Base-by-base conservation (phyloP, 2,329 filamentous ascomycete genomes). In the Kalmusia sp. region DNA sequence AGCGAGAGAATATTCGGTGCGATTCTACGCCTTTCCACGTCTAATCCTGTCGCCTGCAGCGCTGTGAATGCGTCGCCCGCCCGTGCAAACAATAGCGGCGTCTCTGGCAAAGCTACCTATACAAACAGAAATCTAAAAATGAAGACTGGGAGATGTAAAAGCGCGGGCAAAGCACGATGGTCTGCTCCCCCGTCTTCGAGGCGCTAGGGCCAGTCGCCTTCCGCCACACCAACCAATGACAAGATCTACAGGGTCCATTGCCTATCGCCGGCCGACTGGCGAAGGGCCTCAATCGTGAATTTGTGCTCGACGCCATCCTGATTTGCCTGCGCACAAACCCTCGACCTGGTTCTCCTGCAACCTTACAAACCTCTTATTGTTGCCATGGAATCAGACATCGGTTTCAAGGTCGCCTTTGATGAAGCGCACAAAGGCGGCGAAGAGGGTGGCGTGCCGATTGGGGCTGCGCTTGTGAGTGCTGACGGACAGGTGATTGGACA, bases 401-500 rank as follows among this genome's bases (percentile, higher is more conserved):
- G 84, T 56, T 86, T 87, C 73, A 76, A 81, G 58, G 81, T 79
- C 39, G 84, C 84, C 31, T 68, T 87, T 14, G 80, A 83, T 57
- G 83, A 87, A 68, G 84, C 84, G 11, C 80, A 77, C 64, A 73
- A 79, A 61, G 81, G 84, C 46, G 76, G 75, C 46, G 72, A 74
- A n/a, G 83, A 87, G 70, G 84, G 83, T 45, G 84, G 84, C 38
- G 79, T 86, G 2, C 84, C 84, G 1, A 80, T 84, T 51, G 84
- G 84, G 37, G 84, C 84, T 37, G 82, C 79, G 53, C 79, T 93
- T 22, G 82, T 92, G n/a, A 83, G 84, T 33, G 82, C 82, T 51
- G 84, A 90, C 61, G 90, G 90, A 55, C 86, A 81, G 58, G 84
- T 92, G 34, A 79, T 92, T 4, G 89, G 89, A 15, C 80, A 83